Conservation (phyloP, 805 yeast genomes). For the Candida qinlingensis region DNA sequence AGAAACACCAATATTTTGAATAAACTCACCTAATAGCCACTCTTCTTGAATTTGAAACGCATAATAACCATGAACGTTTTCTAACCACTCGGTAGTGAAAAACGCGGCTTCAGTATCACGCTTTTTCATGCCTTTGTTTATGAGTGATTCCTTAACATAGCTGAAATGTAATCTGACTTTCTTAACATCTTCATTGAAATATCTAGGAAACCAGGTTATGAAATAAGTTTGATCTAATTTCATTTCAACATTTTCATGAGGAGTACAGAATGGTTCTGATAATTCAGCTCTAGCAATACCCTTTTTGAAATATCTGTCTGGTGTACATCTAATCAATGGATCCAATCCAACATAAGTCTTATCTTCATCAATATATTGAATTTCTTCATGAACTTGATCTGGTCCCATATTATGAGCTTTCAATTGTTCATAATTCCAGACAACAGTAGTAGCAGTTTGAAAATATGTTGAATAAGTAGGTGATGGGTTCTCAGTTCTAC, state of each 20-base stretch:
- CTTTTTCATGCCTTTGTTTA: constrained; percentile 53
- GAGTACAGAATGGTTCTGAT: constrained; percentile 85
- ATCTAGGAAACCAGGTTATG: constrained; percentile 74
- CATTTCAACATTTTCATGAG: constrained; percentile 54
- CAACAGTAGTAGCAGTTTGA: constrained; percentile 57
- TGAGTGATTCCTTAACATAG: constrained; percentile 49
- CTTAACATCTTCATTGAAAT: constrained; percentile 49
- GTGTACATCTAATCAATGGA: constrained; percentile 83
- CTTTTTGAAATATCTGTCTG: constrained; percentile 61
- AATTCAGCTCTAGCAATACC: constrained; percentile 50
- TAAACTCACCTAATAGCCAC: constrained; percentile 56
- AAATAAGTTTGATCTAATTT: constrained; percentile 63
- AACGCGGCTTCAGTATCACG: constrained; percentile 44
- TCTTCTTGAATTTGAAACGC: constrained; percentile 56
- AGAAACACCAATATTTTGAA: constrained; percentile 54
- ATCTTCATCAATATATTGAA: constrained; percentile 57
- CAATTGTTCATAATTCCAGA: constrained; percentile 54
- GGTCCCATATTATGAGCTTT: constrained; percentile 71
- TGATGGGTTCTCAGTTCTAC: constrained; percentile 54
- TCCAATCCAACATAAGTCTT: constrained; percentile 64
- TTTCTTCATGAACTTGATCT: constrained; percentile 53
- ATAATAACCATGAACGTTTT: constrained; percentile 53
- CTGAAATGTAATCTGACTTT: constrained; percentile 65
- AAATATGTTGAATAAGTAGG: constrained; percentile 79
- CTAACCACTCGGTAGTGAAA: constrained; percentile 68